A percentile compares a stretch with the other conserved stretches of the same genome.
Conservation (phyloP, 148 eudicot genomes). For the Camellia lanceoleosa region DNA sequence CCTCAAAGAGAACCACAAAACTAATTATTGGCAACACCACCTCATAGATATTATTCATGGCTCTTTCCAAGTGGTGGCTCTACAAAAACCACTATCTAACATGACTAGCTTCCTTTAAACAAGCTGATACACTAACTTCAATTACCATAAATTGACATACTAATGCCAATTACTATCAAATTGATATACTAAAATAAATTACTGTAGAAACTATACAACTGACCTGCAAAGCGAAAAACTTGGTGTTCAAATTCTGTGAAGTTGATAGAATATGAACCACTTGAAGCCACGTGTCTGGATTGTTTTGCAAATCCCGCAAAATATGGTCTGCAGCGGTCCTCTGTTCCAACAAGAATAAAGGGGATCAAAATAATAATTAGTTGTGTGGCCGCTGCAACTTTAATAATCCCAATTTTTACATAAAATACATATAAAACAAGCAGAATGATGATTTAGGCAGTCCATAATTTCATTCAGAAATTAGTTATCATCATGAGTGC, state of each 20-base stretch:
- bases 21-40: no score
- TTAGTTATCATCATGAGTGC: not conserved
- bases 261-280: constrained; percentile 94
- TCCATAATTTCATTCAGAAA: not conserved
- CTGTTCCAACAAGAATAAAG: constrained; percentile 35
- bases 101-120: no score
- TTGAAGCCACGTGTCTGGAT: constrained; percentile 99
- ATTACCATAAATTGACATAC: no score
- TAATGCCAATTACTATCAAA: no score
- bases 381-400: not conserved
- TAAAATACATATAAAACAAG: not conserved
- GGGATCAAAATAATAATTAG: not conserved
- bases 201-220: constrained; percentile 15
- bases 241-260: constrained; percentile 78
- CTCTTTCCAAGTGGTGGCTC: no score
- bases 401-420: not conserved
- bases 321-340: constrained; percentile 94
- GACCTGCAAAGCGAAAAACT: constrained; percentile 97
- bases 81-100: no score
- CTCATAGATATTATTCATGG: no score
- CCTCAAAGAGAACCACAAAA: no score
- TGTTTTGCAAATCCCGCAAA: constrained; percentile 87
- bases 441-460: not conserved
- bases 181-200: no score
- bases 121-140: no score